A percentile compares a stretch with the other conserved stretches of the same genome.
These are phyloP conservation scores for Beauveria sp. DNA, from an alignment of 2,329 filamentous ascomycete genomes.

Conservation along the genomic window DNA sequence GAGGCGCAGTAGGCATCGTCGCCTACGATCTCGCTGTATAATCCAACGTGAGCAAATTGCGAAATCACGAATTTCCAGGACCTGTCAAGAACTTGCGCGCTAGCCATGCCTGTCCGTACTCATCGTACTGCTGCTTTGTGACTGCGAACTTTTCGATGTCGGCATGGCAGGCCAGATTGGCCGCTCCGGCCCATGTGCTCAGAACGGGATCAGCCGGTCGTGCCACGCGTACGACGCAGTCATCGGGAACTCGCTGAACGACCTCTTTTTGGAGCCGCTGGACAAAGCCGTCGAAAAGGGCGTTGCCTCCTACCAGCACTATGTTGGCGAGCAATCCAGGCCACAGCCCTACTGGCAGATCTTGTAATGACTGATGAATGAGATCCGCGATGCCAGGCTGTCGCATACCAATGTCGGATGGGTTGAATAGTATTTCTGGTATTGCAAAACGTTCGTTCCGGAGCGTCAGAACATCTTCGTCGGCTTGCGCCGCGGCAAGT, in stretches of 20 bases:
- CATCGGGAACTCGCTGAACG: conserved; percentile 61
- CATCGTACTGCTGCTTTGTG: conserved; percentile 86
- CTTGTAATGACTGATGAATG: conserved; percentile 69
- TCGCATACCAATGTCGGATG: conserved; percentile 74
- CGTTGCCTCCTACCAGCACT: conserved; percentile 80
- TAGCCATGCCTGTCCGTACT: conserved; percentile 70
- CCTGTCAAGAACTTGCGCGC: conserved; percentile 58
- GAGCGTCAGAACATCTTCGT: conserved; percentile 76
- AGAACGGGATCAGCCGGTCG: conserved; percentile 65
- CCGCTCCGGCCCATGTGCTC: conserved; percentile 81
- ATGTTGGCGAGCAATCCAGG: conserved; percentile 80
- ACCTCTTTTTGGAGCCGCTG: conserved; percentile 71
- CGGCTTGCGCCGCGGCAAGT: conserved; percentile 31
- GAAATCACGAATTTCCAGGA: conserved; percentile 14
- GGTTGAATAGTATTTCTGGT: conserved; percentile 83
- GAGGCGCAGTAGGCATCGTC: too few species aligned
- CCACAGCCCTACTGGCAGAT: conserved; percentile 74
- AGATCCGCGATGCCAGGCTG: conserved; percentile 76
- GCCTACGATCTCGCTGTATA: background rate
- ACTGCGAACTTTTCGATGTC: conserved; percentile 63
- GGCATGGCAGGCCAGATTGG: conserved; percentile 62
- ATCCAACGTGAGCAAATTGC: background rate
- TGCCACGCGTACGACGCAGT: conserved; percentile 69
- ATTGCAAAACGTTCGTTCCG: conserved; percentile 88
- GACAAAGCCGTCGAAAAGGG: conserved; percentile 71